Evolutionary conservation across 2,329 filamentous ascomycete genomes (phyloP).

Genomic region (Xylariaceae sp.): DNA sequence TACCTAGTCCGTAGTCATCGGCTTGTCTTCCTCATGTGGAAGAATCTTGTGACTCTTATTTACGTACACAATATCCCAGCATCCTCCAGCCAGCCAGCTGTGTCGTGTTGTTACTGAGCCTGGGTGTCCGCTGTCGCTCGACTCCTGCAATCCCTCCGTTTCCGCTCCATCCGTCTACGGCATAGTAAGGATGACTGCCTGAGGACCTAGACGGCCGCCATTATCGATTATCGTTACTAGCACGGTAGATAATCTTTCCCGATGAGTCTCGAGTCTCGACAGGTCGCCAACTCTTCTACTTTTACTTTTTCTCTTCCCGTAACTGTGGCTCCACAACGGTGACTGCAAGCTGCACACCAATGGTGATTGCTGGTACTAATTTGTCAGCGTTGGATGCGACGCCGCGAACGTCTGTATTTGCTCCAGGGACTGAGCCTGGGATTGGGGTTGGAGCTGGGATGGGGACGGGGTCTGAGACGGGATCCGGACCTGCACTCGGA

Average conservation of each 20-base stretch:
- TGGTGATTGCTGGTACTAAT: constrained; percentile 28
- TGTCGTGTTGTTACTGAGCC: constrained; percentile 5
- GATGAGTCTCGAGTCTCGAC: background rate
- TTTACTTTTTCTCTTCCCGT: background rate
- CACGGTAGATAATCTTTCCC: background rate
- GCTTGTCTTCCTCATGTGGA: constrained; percentile 7
- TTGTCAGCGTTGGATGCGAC: constrained; percentile 28
- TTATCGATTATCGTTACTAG: constrained; percentile 1
- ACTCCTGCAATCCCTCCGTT: constrained; percentile 4
- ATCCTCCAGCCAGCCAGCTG: background rate
- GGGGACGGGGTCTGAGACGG: constrained; percentile 1
- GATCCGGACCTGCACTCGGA: constrained; percentile 8
- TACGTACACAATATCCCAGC: background rate
- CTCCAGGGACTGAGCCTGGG: constrained; percentile 4
- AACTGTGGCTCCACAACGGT: background rate
- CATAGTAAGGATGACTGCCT: background rate
- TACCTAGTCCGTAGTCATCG: constrained; percentile 1
- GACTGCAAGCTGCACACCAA: constrained; percentile 2
- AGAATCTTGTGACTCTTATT: background rate
- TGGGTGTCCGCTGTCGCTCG: constrained; percentile 6
- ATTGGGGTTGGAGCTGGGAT: constrained; percentile 3
- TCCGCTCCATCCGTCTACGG: background rate
- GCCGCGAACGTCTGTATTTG: constrained; percentile 8
- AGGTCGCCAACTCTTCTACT: background rate
- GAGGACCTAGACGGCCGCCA: background rate